A percentile compares a stretch with the other conserved stretches of the same genome.
phyloP scores from a whole-genome alignment of 768 basidiomycete genomes.

The Naganishia antarctica region DNA sequence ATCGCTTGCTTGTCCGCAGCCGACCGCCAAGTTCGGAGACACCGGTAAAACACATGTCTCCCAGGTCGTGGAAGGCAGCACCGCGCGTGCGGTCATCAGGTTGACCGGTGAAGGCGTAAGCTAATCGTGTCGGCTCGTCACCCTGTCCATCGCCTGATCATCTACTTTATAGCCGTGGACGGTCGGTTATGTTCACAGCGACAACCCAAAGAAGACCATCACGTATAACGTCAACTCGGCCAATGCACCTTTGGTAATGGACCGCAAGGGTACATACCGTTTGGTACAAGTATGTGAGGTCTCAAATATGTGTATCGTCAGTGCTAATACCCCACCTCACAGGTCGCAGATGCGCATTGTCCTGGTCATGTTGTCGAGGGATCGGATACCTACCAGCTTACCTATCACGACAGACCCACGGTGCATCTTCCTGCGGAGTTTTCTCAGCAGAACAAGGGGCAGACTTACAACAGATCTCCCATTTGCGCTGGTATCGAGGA shows the following conservation, averaged over 20 bases:
- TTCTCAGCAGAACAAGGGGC: slow-evolving; percentile 52
- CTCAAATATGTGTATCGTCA: not conserved
- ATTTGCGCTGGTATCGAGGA: slow-evolving; percentile 78
- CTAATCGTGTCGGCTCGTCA: slow-evolving; percentile 56
- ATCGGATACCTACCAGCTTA: slow-evolving; percentile 64
- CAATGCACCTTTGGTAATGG: slow-evolving; percentile 70
- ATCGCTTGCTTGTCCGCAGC: not conserved
- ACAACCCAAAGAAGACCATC: slow-evolving; percentile 53
- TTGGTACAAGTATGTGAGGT: slow-evolving; percentile 59
- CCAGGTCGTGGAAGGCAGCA: slow-evolving; percentile 69
- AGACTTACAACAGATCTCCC: slow-evolving; percentile 53
- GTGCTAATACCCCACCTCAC: not conserved
- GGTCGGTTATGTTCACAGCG: slow-evolving; percentile 61
- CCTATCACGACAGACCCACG: slow-evolving; percentile 73
- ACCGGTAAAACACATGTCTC: slow-evolving; percentile 52
- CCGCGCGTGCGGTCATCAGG: slow-evolving; percentile 68
- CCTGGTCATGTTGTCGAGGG: slow-evolving; percentile 63
- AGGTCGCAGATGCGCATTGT: slow-evolving; percentile 82
- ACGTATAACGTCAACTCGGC: slow-evolving; percentile 49
- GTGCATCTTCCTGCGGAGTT: slow-evolving; percentile 58
- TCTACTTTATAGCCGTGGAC: slow-evolving; percentile 61
- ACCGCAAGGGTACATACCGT: slow-evolving; percentile 70
- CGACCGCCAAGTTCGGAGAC: slow-evolving; percentile 16
- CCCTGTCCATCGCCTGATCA: slow-evolving; percentile 11
- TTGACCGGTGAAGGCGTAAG: slow-evolving; percentile 76